Percentiles rank a stretch among this genome's conserved stretches.
phyloP scores from a whole-genome alignment of 140 eudicot genomes.

The Stevia rebaudiana region DNA sequence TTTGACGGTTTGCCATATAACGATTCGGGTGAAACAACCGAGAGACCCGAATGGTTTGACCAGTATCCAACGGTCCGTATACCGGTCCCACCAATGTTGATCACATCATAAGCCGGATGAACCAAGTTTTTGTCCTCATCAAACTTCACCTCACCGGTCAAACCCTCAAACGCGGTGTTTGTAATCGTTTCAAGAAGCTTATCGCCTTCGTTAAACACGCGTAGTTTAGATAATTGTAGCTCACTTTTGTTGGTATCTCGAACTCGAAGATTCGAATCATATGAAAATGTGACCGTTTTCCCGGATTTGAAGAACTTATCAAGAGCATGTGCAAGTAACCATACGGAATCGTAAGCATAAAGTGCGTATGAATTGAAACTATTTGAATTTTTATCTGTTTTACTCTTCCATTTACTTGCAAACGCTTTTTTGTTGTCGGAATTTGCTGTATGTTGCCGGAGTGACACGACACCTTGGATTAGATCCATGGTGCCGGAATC shows the following conservation, averaged over 20 bases:
- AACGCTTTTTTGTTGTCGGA: conserved; percentile 41
- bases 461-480: conserved; percentile 64
- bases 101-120: conserved; percentile 64
- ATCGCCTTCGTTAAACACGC: conserved; percentile 56
- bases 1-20: conserved; percentile 47
- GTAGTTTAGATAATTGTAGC: conserved; percentile 46
- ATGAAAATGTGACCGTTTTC: conserved; percentile 45
- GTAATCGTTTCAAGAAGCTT: conserved; percentile 51
- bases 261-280: conserved; percentile 45
- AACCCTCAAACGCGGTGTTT: conserved; percentile 50
- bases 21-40: conserved; percentile 58
- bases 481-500: conserved; percentile 47
- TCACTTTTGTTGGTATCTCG: conserved; percentile 31
- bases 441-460: conserved; percentile 67
- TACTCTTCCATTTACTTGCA: conserved; percentile 35
- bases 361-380: conserved; percentile 65
- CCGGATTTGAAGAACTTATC: conserved; percentile 48
- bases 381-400: conserved; percentile 37
- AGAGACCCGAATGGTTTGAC: conserved; percentile 89
- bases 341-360: conserved; percentile 84
- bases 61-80: conserved; percentile 66
- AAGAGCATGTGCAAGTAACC: conserved; percentile 87
- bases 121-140: conserved; percentile 58
- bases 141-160: conserved; percentile 60
- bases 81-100: conserved; percentile 74